These are phyloP conservation scores for Fusarium graminum DNA, from an alignment of 2,329 filamentous ascomycete species.

Conservation along the genomic window DNA sequence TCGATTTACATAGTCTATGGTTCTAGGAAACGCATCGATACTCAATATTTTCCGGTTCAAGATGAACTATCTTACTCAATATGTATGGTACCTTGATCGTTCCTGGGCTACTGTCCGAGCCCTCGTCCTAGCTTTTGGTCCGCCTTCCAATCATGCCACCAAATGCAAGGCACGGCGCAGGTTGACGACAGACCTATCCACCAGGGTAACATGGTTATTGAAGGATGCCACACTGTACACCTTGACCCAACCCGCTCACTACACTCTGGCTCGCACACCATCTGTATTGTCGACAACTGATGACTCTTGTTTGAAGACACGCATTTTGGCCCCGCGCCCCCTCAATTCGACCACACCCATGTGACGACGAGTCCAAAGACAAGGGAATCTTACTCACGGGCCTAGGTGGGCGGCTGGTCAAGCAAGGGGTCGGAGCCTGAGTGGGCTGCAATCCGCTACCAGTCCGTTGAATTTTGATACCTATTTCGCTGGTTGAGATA, in stretches of 20 bases:
- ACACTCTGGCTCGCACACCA: constrained; percentile 37
- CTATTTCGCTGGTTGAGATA: constrained; percentile 1
- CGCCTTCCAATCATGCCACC: constrained; percentile 48
- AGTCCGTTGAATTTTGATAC: constrained; percentile 1
- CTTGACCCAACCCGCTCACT: constrained; percentile 23
- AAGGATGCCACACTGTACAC: constrained; percentile 37
- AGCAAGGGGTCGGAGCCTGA: constrained; percentile 44
- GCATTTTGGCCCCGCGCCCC: constrained; percentile 40
- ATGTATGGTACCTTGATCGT: constrained; percentile 41
- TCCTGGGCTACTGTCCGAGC: constrained; percentile 43
- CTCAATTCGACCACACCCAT: constrained; percentile 45
- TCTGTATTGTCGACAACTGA: constrained; percentile 35
- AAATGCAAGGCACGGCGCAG: constrained; percentile 50
- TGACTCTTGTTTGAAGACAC: constrained; percentile 32
- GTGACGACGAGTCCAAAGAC: constrained; percentile 46
- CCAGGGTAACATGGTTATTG: constrained; percentile 35
- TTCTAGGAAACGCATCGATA: constrained; percentile 1
- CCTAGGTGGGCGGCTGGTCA: constrained; percentile 38
- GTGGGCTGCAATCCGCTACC: constrained; percentile 18
- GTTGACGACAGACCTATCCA: constrained; percentile 47
- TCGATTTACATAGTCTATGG: constrained; percentile 4
- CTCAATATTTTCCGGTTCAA: constrained; percentile 3
- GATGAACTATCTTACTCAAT: constrained; percentile 17
- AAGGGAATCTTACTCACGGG: constrained; percentile 38
- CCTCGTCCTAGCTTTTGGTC: constrained; percentile 42